phyloP scores from a whole-genome alignment of 2,329 filamentous ascomycete genomes.

The Leptographium lundbergii region DNA sequence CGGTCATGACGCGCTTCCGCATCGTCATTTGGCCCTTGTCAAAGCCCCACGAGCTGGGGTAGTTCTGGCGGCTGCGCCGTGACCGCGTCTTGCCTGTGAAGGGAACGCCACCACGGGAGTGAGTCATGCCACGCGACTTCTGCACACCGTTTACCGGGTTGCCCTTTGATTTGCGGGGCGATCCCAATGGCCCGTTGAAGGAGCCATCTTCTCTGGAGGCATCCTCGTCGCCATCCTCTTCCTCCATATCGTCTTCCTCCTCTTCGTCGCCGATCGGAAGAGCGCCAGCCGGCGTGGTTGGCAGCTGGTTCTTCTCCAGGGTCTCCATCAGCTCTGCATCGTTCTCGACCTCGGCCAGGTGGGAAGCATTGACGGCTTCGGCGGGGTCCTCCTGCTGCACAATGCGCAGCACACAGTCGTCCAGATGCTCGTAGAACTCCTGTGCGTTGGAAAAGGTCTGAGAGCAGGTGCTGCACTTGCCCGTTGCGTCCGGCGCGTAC shows the following conservation, averaged over 20 bases:
- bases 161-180: constrained; percentile 38
- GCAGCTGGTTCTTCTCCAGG: constrained; percentile 51
- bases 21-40: constrained; percentile 90
- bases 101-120: constrained; percentile 61
- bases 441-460: constrained; percentile 85
- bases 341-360: constrained; percentile 52
- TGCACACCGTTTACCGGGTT: constrained; percentile 45
- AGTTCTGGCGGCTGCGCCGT: constrained; percentile 86
- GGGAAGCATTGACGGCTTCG: constrained; percentile 55
- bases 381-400: constrained; percentile 60
- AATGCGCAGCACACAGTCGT: constrained; percentile 59
- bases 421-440: constrained; percentile 97
- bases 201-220: constrained; percentile 15
- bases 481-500: constrained; percentile 67
- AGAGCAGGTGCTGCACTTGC: constrained; percentile 92
- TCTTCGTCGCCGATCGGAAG: constrained; percentile 23
- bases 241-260: constrained; percentile 32
- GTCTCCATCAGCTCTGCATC: constrained; percentile 50
- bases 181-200: constrained; percentile 15
- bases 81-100: constrained; percentile 44
- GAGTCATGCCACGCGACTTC: constrained; percentile 62
- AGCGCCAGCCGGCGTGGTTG: constrained; percentile 30
- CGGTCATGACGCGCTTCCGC: constrained; percentile 91
- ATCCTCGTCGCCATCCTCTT: constrained; percentile 47
- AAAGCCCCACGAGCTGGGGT: constrained; percentile 88